A percentile compares a stretch with the other conserved stretches of the same genome.
Conservation (phyloP, 805 yeast genomes). For the Yarrowia sp. region DNA sequence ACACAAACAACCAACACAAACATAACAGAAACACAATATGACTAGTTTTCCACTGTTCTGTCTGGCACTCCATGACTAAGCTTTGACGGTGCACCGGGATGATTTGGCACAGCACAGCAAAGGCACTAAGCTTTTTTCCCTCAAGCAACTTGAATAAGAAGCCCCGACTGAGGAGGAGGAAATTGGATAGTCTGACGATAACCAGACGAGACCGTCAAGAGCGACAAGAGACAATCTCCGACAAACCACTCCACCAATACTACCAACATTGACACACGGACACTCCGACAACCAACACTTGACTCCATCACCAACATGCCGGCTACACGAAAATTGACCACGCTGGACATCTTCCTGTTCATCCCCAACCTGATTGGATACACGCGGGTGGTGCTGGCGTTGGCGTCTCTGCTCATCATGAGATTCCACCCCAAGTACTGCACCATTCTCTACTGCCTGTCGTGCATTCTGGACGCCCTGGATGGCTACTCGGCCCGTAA, state of each 20-base stretch:
- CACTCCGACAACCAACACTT: too few species aligned
- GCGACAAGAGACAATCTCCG: too few species aligned
- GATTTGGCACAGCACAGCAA: background rate
- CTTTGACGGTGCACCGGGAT: background rate
- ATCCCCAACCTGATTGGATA: constrained; percentile 94
- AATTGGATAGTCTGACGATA: too few species aligned
- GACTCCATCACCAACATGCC: background rate
- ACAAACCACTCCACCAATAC: too few species aligned
- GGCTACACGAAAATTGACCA: constrained; percentile 38
- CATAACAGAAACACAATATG: too few species aligned
- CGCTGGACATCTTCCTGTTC: constrained; percentile 63
- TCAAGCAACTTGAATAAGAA: constrained; percentile 17
- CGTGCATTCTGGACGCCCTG: constrained; percentile 90
- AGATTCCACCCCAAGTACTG: constrained; percentile 77
- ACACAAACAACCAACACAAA: too few species aligned
- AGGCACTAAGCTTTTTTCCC: constrained; percentile 24
- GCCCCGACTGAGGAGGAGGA: background rate
- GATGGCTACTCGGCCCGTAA: constrained; percentile 95
- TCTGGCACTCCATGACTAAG: constrained; percentile 12
- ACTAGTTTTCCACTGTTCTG: too few species aligned
- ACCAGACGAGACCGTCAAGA: too few species aligned
- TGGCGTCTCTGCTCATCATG: constrained; percentile 80
- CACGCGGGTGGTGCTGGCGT: constrained; percentile 74
- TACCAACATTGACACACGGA: background rate
- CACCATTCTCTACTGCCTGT: constrained; percentile 71